Conservation (phyloP, 306 rosid genomes). For the Acacia acuminata region DNA sequence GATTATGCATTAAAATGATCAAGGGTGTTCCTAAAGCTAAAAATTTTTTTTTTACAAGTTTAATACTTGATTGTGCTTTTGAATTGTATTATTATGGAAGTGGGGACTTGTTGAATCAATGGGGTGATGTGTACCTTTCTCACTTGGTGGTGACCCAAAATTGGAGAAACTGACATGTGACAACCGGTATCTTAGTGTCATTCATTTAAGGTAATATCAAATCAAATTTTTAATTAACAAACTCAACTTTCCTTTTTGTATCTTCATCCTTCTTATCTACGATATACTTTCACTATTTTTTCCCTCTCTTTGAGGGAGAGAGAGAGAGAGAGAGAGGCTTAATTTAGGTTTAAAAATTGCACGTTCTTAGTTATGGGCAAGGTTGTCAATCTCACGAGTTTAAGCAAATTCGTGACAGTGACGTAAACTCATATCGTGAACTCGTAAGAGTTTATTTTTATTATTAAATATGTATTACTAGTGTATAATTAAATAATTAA, state of each 20-base stretch:
- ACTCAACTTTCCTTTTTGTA: background rate
- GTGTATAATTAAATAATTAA: too few relatives aligned
- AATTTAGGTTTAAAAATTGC: background rate
- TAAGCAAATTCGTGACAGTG: too few relatives aligned
- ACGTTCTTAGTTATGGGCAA: background rate
- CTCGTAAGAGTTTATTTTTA: too few relatives aligned
- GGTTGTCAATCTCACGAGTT: too few relatives aligned
- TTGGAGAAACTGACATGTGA: conserved; percentile 38
- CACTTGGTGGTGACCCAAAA: conserved; percentile 17
- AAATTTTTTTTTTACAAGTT: background rate
- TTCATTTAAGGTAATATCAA: conserved; percentile 2
- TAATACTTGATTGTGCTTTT: background rate
- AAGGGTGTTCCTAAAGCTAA: background rate
- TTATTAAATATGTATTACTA: too few relatives aligned
- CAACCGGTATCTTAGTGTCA: background rate
- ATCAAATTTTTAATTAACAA: background rate
- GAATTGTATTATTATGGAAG: conserved; percentile 2
- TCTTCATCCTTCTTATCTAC: background rate
- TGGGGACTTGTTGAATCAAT: conserved; percentile 16
- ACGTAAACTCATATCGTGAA: too few relatives aligned
- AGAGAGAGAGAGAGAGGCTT: too few relatives aligned
- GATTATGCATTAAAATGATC: background rate
- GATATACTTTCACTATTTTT: background rate
- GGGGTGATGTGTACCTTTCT: background rate
- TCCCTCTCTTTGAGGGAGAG: background rate